Conservation (phyloP, 1,284 basidiomycete species). For the Fomitopsis palustris region DNA sequence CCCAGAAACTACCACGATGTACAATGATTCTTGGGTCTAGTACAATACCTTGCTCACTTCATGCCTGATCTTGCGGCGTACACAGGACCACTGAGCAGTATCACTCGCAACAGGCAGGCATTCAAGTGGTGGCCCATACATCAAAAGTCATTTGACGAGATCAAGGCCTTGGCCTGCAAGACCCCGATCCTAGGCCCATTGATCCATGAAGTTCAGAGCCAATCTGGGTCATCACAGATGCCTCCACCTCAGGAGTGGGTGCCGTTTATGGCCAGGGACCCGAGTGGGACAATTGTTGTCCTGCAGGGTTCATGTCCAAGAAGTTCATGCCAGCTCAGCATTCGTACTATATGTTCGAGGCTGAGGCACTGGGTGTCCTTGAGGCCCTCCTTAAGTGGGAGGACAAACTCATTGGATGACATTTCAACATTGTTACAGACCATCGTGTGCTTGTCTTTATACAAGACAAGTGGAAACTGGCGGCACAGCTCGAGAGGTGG, state of each 20-base stretch:
- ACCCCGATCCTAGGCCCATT: slow-evolving; percentile 32
- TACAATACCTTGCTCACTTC: slow-evolving; percentile 34
- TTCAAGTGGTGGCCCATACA: slow-evolving; percentile 29
- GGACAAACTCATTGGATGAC: slow-evolving; percentile 27
- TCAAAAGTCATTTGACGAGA: slow-evolving; percentile 30
- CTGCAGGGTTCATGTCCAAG: slow-evolving; percentile 37
- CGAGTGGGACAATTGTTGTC: slow-evolving; percentile 31
- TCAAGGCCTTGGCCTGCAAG: slow-evolving; percentile 30
- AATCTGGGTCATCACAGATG: slow-evolving; percentile 42
- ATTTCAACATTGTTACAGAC: slow-evolving; percentile 33
- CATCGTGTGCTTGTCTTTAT: slow-evolving; percentile 36
- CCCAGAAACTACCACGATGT: slow-evolving; percentile 34
- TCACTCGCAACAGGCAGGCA: slow-evolving; percentile 9
- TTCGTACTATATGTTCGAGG: slow-evolving; percentile 34
- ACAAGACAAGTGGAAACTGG: slow-evolving; percentile 19
- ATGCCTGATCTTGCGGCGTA: slow-evolving; percentile 34
- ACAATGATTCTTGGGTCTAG: slow-evolving; percentile 35
- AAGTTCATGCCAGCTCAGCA: slow-evolving; percentile 37
- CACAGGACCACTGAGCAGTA: slow-evolving; percentile 18
- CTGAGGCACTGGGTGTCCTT: slow-evolving; percentile 35
- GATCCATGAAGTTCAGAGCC: slow-evolving; percentile 25
- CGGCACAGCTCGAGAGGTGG: slow-evolving; percentile 28
- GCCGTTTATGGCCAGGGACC: slow-evolving; percentile 36
- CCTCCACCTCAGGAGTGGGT: slow-evolving; percentile 34
- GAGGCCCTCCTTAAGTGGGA: slow-evolving; percentile 36